Evolutionary conservation across 2,329 filamentous ascomycete species (phyloP).

Genomic region (Thielaviopsis punctulata): DNA sequence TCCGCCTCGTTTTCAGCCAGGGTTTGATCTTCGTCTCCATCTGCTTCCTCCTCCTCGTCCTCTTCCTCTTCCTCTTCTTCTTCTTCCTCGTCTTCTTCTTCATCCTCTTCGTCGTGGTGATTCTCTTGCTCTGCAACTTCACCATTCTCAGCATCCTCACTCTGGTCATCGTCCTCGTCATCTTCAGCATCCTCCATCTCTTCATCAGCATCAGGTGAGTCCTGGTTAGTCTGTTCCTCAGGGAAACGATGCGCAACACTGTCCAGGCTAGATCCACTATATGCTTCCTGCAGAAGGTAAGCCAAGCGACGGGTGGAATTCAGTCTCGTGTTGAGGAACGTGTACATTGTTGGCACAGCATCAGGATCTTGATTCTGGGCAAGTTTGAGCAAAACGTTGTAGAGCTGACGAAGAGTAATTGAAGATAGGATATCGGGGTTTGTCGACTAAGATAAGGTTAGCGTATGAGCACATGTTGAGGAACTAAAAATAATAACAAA

Average conservation of each 20-base stretch:
- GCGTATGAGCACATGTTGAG: slow-evolving; percentile 2
- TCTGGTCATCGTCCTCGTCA: slow-evolving; percentile 14
- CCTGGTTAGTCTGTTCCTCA: slow-evolving; percentile 15
- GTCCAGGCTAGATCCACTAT: slow-evolving; percentile 24
- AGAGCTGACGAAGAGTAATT: slow-evolving; percentile 24
- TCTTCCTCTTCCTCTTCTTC: slow-evolving; percentile 12
- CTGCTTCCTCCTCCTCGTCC: slow-evolving; percentile 12
- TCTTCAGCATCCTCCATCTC: slow-evolving; percentile 12
- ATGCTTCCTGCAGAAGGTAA: slow-evolving; percentile 25
- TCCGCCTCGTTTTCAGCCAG: slow-evolving; percentile 9
- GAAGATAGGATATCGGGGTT: slow-evolving; percentile 20
- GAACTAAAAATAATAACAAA: neutral
- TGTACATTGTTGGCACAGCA: slow-evolving; percentile 23
- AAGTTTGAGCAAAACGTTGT: slow-evolving; percentile 26
- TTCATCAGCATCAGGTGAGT: slow-evolving; percentile 16
- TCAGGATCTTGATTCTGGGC: slow-evolving; percentile 28
- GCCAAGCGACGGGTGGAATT: slow-evolving; percentile 24
- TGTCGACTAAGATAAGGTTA: slow-evolving; percentile 21
- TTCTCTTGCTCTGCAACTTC: slow-evolving; percentile 13
- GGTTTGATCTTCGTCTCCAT: slow-evolving; percentile 4
- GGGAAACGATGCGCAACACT: slow-evolving; percentile 24
- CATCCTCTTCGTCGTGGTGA: slow-evolving; percentile 7
- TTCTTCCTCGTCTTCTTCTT: slow-evolving; percentile 10
- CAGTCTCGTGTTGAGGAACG: slow-evolving; percentile 25
- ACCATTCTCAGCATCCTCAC: slow-evolving; percentile 7